phyloP scores from a whole-genome alignment of 192 early-diverging fungal genomes.

The Podila verticillata region DNA sequence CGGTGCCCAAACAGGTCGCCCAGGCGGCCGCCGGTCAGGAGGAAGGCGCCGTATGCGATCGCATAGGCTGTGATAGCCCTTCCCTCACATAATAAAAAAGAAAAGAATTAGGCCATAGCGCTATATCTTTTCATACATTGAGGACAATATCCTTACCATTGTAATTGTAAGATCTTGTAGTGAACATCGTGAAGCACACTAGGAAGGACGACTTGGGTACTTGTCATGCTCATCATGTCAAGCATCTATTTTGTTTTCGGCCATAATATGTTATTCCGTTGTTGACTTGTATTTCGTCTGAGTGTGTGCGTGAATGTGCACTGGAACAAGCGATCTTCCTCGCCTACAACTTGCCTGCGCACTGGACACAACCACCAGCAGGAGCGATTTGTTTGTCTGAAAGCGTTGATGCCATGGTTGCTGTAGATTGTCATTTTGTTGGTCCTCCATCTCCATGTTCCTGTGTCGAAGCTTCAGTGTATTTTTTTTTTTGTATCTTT shows the following conservation, averaged over 20 bases:
- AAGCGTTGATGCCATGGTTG: too few species aligned
- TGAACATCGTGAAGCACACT: background rate
- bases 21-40: conserved; percentile 12
- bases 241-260: background rate
- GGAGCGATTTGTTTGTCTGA: too few species aligned
- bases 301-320: too few species aligned
- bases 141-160: background rate
- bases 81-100: background rate
- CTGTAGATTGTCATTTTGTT: too few species aligned
- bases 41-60: conserved; percentile 20
- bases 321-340: too few species aligned
- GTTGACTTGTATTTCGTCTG: too few species aligned
- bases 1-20: conserved; percentile 33
- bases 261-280: too few species aligned
- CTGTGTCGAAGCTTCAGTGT: too few species aligned
- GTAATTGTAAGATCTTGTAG: background rate
- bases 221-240: conserved; percentile 2
- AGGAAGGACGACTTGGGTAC: conserved; percentile 2
- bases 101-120: background rate
- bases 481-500: too few species aligned
- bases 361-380: too few species aligned
- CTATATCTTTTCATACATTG: background rate
- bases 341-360: too few species aligned
- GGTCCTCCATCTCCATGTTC: too few species aligned
- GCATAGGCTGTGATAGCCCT: conserved; percentile 25